Evolutionary conservation across 768 basidiomycete species (phyloP).

Genomic region (Tephrocybe sp.): DNA sequence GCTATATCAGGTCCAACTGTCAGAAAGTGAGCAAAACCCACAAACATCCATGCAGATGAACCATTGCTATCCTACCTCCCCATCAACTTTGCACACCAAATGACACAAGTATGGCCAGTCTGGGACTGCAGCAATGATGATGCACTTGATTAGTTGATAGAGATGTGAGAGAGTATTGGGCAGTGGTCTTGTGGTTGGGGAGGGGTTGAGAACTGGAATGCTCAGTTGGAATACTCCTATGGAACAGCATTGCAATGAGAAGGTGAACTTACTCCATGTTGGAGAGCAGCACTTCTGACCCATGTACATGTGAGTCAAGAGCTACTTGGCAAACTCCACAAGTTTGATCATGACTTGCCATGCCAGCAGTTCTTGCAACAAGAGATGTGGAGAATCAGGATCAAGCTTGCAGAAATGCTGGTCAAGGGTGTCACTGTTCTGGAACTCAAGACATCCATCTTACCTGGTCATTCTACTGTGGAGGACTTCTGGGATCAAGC

Average conservation of each 20-base stretch:
- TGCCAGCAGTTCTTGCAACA: neutral
- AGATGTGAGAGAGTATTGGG: neutral
- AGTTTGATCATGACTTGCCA: neutral
- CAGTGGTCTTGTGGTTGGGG: conserved; percentile 1
- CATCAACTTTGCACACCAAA: neutral
- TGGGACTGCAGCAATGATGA: neutral
- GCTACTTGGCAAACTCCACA: neutral
- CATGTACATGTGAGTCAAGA: neutral
- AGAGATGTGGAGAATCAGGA: conserved; percentile 1
- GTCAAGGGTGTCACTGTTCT: conserved; percentile 1
- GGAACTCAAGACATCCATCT: conserved; percentile 3
- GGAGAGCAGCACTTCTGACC: neutral
- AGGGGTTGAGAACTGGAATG: neutral
- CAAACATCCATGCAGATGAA: no score
- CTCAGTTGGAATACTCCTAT: neutral
- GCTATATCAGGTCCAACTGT: no score
- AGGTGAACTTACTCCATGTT: neutral
- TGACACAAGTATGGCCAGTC: neutral
- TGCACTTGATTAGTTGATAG: neutral
- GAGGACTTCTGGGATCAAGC: neutral
- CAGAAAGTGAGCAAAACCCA: no score
- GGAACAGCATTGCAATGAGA: neutral
- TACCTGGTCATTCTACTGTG: neutral
- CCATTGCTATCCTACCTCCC: neutral
- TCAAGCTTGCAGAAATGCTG: neutral